Base-by-base conservation (phyloP, 768 basidiomycete genomes). In the Kwoniella dejecticola region DNA sequence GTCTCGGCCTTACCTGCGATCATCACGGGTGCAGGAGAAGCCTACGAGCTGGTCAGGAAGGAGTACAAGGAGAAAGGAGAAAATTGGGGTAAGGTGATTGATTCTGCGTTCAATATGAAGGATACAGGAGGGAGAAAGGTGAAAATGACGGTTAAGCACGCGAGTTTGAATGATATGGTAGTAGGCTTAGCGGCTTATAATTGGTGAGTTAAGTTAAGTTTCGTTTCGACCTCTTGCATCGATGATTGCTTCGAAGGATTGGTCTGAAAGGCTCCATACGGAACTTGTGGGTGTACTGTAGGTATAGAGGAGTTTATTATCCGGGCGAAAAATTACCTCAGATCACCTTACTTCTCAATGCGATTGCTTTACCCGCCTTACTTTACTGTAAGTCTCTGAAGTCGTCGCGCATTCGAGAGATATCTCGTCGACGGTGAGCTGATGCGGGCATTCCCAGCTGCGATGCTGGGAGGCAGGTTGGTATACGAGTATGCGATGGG, bases 401-500 rank as follows among this genome's bases (percentile, higher is more conserved):
- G n/a, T n/a, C n/a, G n/a, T n/a, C n/a, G n/a, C n/a, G n/a, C n/a
- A n/a, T n/a, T n/a, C n/a, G n/a, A n/a, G n/a, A n/a, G n/a, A n/a
- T n/a, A n/a, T n/a, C n/a, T n/a, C n/a, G n/a, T n/a, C n/a, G n/a
- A n/a, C n/a, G n/a, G n/a, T n/a, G 41, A 26, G 33, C 45, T 42
- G 23, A 19, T 41, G 42, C 7, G 26, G n/a, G 24, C 23, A n/a
- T 52, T 47, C 26, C 2, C 19, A 67, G 67, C 71, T 21, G 74
- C 76, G 0, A 71, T 68, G 62, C 68, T 79, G 33, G 76, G 76
- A 27, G 77, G 71, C 21, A 54, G 47, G 47, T 55, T 78, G 23
- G 79, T 78, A 0, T 79, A 78, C 62, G 70, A 77, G 57, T 74
- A 77, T 57, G 71, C 67, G 0, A 67, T 78, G 26, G 79, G 79